A percentile compares a stretch with the other conserved stretches of the same genome.
Evolutionary conservation across 108 stramenopile species (phyloP).

Genomic region (Nitzschia sp.): DNA sequence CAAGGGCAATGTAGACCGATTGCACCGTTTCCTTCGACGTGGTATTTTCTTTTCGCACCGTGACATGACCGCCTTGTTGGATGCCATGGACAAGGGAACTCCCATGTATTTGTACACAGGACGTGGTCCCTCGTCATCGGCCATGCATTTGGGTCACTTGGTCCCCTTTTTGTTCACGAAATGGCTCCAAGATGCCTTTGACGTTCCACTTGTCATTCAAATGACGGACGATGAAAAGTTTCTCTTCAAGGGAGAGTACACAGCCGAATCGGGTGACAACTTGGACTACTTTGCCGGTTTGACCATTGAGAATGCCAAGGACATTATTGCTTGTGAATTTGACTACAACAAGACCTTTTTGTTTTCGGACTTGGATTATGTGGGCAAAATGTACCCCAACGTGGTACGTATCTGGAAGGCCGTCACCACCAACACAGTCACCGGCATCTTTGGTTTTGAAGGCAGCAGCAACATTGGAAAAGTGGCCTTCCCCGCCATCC

Average conservation of each 20-base stretch:
- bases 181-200: slow-evolving; percentile 95
- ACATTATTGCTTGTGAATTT: slow-evolving; percentile 99
- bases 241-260: slow-evolving; percentile 93
- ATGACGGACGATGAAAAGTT: slow-evolving; percentile 99
- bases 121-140: slow-evolving; percentile 91
- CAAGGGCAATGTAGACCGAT: slow-evolving; percentile 73
- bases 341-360: slow-evolving; percentile 87
- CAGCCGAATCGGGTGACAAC: slow-evolving; percentile 78
- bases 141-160: slow-evolving; percentile 98
- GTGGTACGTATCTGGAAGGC: slow-evolving; percentile 96
- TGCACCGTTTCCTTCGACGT: slow-evolving; percentile 95
- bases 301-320: slow-evolving; percentile 96
- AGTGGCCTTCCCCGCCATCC: slow-evolving; percentile 90
- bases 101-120: slow-evolving; percentile 98
- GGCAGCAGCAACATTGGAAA: slow-evolving; percentile 91
- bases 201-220: slow-evolving; percentile 97
- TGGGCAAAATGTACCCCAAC: slow-evolving; percentile 95
- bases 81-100: slow-evolving; percentile 59
- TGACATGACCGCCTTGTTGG: slow-evolving; percentile 85
- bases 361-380: slow-evolving; percentile 95
- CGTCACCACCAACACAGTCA: slow-evolving; percentile 91
- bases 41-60: slow-evolving; percentile 98
- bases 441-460: slow-evolving; percentile 96
- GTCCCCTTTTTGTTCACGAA: slow-evolving; percentile 97
- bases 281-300: slow-evolving; percentile 85